Conservation (phyloP, 345 rosid species). For the Lumnitzera littorea region DNA sequence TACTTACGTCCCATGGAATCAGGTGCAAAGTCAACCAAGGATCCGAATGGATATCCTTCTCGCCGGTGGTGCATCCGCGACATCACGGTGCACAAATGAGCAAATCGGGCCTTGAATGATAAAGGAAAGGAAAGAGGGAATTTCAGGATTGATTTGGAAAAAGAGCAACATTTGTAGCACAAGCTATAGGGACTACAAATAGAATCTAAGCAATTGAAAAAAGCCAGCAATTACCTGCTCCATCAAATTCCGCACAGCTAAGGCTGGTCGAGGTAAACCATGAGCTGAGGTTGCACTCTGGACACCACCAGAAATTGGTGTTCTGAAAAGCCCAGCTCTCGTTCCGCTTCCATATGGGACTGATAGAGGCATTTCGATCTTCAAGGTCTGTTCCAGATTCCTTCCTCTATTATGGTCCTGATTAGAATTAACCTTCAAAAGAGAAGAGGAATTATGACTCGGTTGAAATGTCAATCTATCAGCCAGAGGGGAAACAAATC, state of each 20-base stretch:
- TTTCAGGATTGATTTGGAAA: no score
- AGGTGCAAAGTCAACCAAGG: conserved; percentile 90
- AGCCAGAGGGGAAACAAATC: no score
- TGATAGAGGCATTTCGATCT: conserved; percentile 38
- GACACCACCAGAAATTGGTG: conserved; percentile 98
- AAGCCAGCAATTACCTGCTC: conserved; percentile 53
- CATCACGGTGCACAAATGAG: conserved; percentile 94
- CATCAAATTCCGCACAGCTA: conserved; percentile 96
- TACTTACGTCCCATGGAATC: conserved; percentile 89
- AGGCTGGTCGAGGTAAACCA: conserved; percentile 84
- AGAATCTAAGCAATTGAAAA: not conserved
- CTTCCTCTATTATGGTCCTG: conserved; percentile 21
- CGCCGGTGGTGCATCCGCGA: conserved; percentile 96
- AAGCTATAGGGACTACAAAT: not conserved
- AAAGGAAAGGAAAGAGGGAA: not conserved
- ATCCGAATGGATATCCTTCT: conserved; percentile 96
- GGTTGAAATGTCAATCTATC: conserved; percentile 19
- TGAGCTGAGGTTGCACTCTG: conserved; percentile 97
- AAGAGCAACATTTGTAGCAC: no score
- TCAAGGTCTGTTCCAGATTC: conserved; percentile 29
- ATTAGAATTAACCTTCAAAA: conserved; percentile 45
- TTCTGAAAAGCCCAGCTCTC: conserved; percentile 87
- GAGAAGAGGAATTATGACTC: conserved; percentile 31
- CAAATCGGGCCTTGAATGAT: conserved; percentile 79
- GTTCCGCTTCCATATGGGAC: conserved; percentile 62